Conservation (phyloP, 2,329 filamentous ascomycete genomes). For the Penicillium sp. region DNA sequence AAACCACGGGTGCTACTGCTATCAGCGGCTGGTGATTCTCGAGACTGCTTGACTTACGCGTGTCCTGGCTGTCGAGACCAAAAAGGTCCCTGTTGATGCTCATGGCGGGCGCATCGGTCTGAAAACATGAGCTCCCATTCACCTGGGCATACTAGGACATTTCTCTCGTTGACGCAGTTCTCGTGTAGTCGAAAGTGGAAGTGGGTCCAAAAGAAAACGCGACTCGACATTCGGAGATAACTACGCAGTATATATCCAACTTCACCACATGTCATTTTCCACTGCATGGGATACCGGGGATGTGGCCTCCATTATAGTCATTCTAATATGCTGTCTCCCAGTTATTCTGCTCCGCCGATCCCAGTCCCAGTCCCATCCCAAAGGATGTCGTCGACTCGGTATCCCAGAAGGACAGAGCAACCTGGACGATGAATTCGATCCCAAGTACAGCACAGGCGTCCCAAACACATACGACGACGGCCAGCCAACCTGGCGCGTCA, state of each 20-base stretch:
- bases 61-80: slow-evolving; percentile 28
- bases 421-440: slow-evolving; percentile 53
- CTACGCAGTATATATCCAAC: not conserved
- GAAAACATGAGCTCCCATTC: not conserved
- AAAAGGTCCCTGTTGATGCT: slow-evolving; percentile 29
- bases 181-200: not conserved
- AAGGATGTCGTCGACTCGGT: slow-evolving; percentile 52
- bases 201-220: not conserved
- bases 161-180: not conserved
- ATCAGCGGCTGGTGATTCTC: slow-evolving; percentile 1
- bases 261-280: not conserved
- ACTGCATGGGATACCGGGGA: not conserved
- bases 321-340: slow-evolving; percentile 7
- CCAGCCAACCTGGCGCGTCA: slow-evolving; percentile 47
- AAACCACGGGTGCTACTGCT: slow-evolving; percentile 28
- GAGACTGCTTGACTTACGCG: slow-evolving; percentile 22
- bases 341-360: slow-evolving; percentile 6
- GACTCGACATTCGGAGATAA: not conserved
- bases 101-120: slow-evolving; percentile 9
- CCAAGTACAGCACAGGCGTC: slow-evolving; percentile 43
- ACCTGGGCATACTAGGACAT: not conserved
- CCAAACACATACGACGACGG: slow-evolving; percentile 29
- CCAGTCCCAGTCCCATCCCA: slow-evolving; percentile 22
- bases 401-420: slow-evolving; percentile 46
- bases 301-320: not conserved